Evolutionary conservation across 2,329 filamentous ascomycete species (phyloP).

Genomic region (Aspergillus transmontanensis): DNA sequence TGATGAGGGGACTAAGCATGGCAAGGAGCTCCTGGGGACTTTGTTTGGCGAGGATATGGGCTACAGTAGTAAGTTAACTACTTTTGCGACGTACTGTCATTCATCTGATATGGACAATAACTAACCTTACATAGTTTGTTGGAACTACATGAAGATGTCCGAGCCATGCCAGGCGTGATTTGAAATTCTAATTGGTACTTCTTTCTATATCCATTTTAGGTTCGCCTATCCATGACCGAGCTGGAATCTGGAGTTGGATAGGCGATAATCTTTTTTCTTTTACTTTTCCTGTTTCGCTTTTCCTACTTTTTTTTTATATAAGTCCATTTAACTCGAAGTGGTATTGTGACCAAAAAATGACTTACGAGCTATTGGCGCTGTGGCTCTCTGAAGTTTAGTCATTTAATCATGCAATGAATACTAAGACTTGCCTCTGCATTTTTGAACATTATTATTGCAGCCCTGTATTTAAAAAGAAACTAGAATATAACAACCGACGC

Average conservation of each 20-base stretch:
- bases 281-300: not conserved
- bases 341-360: not conserved
- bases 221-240: not conserved
- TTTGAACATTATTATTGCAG: not conserved
- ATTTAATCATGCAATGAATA: not conserved
- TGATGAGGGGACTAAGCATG: constrained; percentile 52
- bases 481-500: not conserved
- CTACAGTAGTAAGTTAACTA: constrained; percentile 57
- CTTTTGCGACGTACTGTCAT: not conserved
- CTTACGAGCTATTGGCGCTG: not conserved
- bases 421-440: not conserved
- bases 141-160: constrained; percentile 56
- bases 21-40: constrained; percentile 25
- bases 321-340: not conserved
- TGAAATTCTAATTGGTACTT: not conserved
- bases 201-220: not conserved
- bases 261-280: not conserved
- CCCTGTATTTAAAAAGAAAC: not conserved
- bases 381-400: not conserved
- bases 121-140: constrained; percentile 51
- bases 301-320: not conserved
- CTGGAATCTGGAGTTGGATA: not conserved
- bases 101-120: too few species aligned
- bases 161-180: constrained; percentile 27
- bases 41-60: constrained; percentile 72